Evolutionary conservation across 2,329 filamentous ascomycete genomes (phyloP).

Genomic region (Aspergillus felis): DNA sequence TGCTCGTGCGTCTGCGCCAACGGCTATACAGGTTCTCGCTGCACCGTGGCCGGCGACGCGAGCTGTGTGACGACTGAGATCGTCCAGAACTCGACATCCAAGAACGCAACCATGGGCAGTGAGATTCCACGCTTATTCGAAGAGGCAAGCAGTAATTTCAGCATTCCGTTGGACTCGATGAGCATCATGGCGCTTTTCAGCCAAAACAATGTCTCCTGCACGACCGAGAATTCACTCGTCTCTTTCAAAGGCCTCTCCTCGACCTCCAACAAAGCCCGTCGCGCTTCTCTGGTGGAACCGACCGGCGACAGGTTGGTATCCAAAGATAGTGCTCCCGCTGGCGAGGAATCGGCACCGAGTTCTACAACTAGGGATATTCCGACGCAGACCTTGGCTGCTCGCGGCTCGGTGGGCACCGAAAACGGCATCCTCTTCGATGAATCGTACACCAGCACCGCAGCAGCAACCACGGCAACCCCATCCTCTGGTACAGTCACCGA

Average conservation of each 20-base stretch:
- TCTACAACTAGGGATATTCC: constrained; percentile 4
- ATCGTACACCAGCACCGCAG: constrained; percentile 8
- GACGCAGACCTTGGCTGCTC: constrained; percentile 18
- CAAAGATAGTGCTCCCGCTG: neutral
- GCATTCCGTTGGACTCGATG: constrained; percentile 67
- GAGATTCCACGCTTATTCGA: constrained; percentile 72
- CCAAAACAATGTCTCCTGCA: constrained; percentile 70
- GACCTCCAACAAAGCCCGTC: constrained; percentile 24
- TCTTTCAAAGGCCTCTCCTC: constrained; percentile 63
- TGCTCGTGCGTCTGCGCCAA: constrained; percentile 89
- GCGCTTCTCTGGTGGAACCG: constrained; percentile 2
- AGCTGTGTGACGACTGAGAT: constrained; percentile 53
- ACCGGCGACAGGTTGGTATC: neutral
- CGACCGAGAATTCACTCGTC: constrained; percentile 79
- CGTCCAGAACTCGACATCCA: constrained; percentile 35
- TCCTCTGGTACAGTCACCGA: neutral
- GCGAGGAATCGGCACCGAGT: constrained; percentile 7
- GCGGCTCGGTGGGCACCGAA: constrained; percentile 26
- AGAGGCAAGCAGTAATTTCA: constrained; percentile 64
- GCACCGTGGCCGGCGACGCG: constrained; percentile 48
- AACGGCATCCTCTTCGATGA: constrained; percentile 38
- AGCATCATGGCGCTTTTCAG: constrained; percentile 74
- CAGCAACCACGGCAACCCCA: constrained; percentile 14
- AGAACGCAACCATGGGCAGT: constrained; percentile 75
- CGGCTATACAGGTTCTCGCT: constrained; percentile 70